Evolutionary conservation across 2,329 filamentous ascomycete genomes (phyloP).

Genomic region (Fusarium mangiferae): DNA sequence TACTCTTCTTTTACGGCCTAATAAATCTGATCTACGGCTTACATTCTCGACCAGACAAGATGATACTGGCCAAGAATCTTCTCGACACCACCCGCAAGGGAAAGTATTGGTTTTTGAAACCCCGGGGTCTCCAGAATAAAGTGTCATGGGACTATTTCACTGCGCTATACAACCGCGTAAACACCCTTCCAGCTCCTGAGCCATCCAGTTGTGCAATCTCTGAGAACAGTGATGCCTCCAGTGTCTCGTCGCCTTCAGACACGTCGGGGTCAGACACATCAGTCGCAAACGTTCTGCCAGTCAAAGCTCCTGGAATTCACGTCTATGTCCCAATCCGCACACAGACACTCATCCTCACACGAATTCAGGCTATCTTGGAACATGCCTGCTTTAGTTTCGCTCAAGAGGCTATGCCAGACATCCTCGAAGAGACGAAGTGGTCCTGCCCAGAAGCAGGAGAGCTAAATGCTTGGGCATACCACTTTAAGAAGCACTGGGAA

Average conservation of each 20-base stretch:
- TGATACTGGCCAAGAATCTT: neutral
- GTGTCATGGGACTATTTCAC: neutral
- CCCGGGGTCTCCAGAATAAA: no score
- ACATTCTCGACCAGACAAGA: neutral
- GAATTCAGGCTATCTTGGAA: slow-evolving; percentile 9
- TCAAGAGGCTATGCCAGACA: neutral
- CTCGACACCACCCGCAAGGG: neutral
- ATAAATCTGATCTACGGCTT: neutral
- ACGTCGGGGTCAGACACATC: neutral
- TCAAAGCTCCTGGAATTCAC: neutral
- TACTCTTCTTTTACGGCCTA: neutral
- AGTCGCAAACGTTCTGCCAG: neutral
- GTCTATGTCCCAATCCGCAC: neutral
- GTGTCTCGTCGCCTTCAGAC: neutral
- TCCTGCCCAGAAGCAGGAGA: slow-evolving; percentile 5
- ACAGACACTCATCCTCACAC: neutral
- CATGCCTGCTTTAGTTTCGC: slow-evolving; percentile 10
- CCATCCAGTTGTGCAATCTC: neutral
- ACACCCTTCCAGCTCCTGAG: neutral
- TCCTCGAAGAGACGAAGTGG: neutral
- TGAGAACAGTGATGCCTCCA: neutral
- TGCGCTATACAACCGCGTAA: neutral
- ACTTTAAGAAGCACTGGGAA: neutral
- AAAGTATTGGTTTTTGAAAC: neutral
- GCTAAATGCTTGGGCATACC: neutral